phyloP scores from a whole-genome alignment of 2,329 filamentous ascomycete species.

The Paecilomyces sp. region DNA sequence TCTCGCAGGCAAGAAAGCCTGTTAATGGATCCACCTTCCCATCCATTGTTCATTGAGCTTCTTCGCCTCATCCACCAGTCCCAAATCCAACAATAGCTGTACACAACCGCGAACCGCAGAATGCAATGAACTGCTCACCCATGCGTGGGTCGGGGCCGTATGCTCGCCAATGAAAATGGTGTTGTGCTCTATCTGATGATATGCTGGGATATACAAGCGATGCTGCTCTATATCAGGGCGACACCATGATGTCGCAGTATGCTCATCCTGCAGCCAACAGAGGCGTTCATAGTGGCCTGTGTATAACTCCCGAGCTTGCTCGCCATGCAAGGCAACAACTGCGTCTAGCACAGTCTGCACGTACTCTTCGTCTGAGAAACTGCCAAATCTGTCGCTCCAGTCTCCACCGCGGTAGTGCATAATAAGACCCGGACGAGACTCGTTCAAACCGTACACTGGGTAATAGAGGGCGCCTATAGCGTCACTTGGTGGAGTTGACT shows the following conservation, averaged over 20 bases:
- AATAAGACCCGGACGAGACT: conserved; percentile 23
- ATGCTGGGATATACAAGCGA: conserved; percentile 25
- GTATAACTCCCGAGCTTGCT: conserved; percentile 17
- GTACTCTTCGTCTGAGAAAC: conserved; percentile 20
- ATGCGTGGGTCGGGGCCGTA: conserved; percentile 27
- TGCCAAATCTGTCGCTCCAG: conserved; percentile 24
- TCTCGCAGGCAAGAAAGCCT: neutral
- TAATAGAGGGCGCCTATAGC: conserved; percentile 24
- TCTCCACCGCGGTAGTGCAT: conserved; percentile 23
- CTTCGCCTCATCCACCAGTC: conserved; percentile 63
- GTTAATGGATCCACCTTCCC: conserved; percentile 54
- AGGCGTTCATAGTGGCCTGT: conserved; percentile 26
- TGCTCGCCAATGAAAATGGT: conserved; percentile 31
- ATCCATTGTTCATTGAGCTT: conserved; percentile 57
- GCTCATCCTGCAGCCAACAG: conserved; percentile 25
- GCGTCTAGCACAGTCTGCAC: conserved; percentile 21
- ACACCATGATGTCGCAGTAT: conserved; percentile 22
- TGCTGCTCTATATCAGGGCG: conserved; percentile 25
- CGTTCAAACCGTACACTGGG: conserved; percentile 23
- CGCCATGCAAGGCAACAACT: conserved; percentile 21
- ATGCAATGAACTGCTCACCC: conserved; percentile 23
- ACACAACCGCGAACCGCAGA: conserved; percentile 22
- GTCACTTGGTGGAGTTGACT: conserved; percentile 15
- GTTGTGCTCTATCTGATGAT: conserved; percentile 25
- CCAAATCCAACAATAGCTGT: conserved; percentile 43